Evolutionary conservation across 495 filamentous ascomycete genomes (phyloP).

Genomic region (Astrothelium macrocarpum): DNA sequence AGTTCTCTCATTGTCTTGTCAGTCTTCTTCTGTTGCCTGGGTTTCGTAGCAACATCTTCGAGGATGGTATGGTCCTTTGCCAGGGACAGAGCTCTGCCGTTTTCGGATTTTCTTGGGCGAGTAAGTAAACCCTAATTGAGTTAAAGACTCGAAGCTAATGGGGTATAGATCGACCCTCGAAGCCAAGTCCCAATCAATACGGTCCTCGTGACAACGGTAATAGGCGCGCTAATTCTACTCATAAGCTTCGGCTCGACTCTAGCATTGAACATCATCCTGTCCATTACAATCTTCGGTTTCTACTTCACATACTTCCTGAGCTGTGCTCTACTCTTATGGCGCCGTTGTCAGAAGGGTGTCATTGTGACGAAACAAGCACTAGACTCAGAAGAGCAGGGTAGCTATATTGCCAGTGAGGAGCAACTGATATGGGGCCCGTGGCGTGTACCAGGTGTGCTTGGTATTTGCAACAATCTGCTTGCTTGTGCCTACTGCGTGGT

Average conservation of each 20-base stretch:
- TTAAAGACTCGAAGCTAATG: not conserved
- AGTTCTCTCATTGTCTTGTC: not conserved
- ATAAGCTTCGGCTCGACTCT: conserved; percentile 21
- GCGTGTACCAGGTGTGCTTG: conserved; percentile 17
- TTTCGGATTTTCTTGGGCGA: conserved; percentile 14
- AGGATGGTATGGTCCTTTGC: conserved; percentile 40
- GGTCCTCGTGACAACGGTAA: conserved; percentile 13
- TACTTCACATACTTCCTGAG: conserved; percentile 23
- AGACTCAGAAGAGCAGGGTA: conserved; percentile 3
- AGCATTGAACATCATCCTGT: conserved; percentile 24
- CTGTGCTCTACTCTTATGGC: conserved; percentile 18
- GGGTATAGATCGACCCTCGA: conserved; percentile 9
- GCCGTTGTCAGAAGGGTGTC: conserved; percentile 10
- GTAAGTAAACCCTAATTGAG: conserved; percentile 2
- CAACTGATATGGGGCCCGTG: conserved; percentile 23
- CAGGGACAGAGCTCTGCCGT: conserved; percentile 29
- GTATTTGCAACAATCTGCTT: conserved; percentile 20
- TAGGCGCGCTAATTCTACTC: conserved; percentile 15
- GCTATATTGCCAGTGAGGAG: conserved; percentile 8
- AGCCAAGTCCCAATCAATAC: conserved; percentile 18
- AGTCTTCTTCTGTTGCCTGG: not conserved
- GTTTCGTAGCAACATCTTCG: conserved; percentile 30
- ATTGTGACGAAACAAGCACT: conserved; percentile 3
- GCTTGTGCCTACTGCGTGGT: conserved; percentile 21
- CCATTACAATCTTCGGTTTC: conserved; percentile 23